A percentile compares a stretch with the other conserved stretches of the same genome.
Conservation (phyloP, 129 eudicot species). For the Dittrichia graveolens region DNA sequence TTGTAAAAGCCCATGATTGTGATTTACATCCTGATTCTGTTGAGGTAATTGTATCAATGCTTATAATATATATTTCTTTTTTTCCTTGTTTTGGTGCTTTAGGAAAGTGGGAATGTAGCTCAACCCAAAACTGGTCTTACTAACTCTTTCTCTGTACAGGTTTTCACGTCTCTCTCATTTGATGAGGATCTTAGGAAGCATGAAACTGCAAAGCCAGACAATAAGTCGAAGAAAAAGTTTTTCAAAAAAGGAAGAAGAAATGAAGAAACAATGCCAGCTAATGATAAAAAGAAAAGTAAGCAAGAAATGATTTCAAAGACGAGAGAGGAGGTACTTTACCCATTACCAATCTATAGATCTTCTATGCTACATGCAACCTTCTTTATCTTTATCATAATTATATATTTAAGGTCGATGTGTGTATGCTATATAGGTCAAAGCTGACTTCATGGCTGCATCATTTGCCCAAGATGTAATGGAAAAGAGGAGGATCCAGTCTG, state of each 20-base stretch:
- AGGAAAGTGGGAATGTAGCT: not conserved
- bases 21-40: constrained; percentile 86
- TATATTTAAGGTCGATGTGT: not conserved
- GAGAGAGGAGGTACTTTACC: constrained; percentile 70
- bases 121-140: not conserved
- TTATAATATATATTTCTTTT: too few relatives aligned
- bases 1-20: constrained; percentile 76
- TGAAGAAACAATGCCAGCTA: constrained; percentile 50
- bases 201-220: constrained; percentile 46
- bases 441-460: constrained; percentile 87
- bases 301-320: constrained; percentile 70
- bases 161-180: constrained; percentile 69
- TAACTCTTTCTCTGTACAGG: constrained; percentile 37
- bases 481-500: constrained; percentile 69
- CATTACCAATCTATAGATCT: not conserved
- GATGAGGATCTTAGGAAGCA: constrained; percentile 87
- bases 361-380: not conserved
- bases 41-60: constrained; percentile 47
- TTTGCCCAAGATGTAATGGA: constrained; percentile 69
- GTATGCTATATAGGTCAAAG: constrained; percentile 59
- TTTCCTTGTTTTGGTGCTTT: not conserved
- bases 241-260: constrained; percentile 51
- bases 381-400: not conserved
- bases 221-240: constrained; percentile 48
- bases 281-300: constrained; percentile 65